These are phyloP conservation scores for Coemansia furcata DNA, from an alignment of 192 early-diverging fungal species.

Conservation along the genomic window DNA sequence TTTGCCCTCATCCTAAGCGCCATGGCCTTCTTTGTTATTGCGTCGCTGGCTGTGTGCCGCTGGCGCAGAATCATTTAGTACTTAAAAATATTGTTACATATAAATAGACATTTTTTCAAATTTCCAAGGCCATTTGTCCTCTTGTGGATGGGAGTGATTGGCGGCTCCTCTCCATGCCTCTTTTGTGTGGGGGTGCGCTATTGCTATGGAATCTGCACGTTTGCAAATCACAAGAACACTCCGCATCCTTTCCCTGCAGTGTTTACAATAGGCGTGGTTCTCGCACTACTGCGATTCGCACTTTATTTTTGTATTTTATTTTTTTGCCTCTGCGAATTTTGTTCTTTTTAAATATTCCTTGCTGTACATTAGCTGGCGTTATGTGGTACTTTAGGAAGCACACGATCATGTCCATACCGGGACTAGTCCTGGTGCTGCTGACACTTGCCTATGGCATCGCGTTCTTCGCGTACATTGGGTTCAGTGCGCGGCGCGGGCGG, in stretches of 20 bases:
- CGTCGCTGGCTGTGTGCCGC: constrained; percentile 33
- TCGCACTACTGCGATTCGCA: not conserved
- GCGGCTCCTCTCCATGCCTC: not conserved
- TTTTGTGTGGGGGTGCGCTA: not conserved
- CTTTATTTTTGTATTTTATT: constrained; percentile 2
- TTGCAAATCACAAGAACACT: not conserved
- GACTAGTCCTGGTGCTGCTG: constrained; percentile 32
- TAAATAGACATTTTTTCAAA: not conserved
- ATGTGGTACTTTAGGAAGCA: constrained; percentile 51
- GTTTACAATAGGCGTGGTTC: constrained; percentile 3
- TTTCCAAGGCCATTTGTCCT: not conserved
- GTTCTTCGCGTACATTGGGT: constrained; percentile 48
- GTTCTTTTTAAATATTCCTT: not conserved
- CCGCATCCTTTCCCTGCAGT: not conserved
- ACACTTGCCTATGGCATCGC: constrained; percentile 32
- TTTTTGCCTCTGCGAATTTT: not conserved
- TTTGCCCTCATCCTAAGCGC: constrained; percentile 40
- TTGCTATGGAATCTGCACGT: not conserved
- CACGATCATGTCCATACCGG: constrained; percentile 50
- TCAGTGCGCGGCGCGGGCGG: constrained; percentile 26
- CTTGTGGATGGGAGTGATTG: not conserved
- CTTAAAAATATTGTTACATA: not conserved
- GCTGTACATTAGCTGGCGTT: not conserved
- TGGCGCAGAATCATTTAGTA: constrained; percentile 46
- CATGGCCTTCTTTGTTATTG: constrained; percentile 30